Conservation (phyloP, 75 land plant species). For the Pinus taeda region DNA sequence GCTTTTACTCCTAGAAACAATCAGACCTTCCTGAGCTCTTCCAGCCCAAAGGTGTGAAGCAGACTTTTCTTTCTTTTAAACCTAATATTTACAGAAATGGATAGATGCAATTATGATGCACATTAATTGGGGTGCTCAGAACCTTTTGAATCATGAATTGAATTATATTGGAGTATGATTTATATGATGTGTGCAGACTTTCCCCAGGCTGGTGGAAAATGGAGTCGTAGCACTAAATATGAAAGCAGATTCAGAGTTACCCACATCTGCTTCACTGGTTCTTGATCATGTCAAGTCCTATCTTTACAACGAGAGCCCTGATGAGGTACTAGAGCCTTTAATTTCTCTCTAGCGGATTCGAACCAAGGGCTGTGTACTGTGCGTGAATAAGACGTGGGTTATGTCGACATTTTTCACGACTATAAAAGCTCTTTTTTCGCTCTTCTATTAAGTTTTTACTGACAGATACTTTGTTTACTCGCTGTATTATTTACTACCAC, state of each 20-base stretch:
- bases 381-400: too few relatives aligned
- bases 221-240: not conserved
- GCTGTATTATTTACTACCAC: not conserved
- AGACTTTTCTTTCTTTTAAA: not conserved
- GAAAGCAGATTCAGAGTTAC: not conserved
- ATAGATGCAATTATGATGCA: too few relatives aligned
- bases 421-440: too few relatives aligned
- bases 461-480: too few relatives aligned
- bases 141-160: not conserved
- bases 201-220: not conserved
- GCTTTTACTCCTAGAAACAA: constrained; percentile 20
- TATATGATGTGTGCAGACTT: not conserved
- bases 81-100: not conserved
- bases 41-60: constrained; percentile 6
- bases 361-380: too few relatives aligned
- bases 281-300: not conserved
- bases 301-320: constrained; percentile 20
- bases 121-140: too few relatives aligned
- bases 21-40: constrained; percentile 9
- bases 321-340: too few relatives aligned
- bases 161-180: not conserved
- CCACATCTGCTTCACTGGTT: constrained; percentile 4
- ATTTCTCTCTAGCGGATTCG: too few relatives aligned
- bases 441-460: too few relatives aligned
- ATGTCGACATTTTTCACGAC: too few relatives aligned